A percentile compares a stretch with the other conserved stretches of the same genome.
Conservation (phyloP, 164 flowering plant genomes). For the Dillenia suffruticosa region DNA sequence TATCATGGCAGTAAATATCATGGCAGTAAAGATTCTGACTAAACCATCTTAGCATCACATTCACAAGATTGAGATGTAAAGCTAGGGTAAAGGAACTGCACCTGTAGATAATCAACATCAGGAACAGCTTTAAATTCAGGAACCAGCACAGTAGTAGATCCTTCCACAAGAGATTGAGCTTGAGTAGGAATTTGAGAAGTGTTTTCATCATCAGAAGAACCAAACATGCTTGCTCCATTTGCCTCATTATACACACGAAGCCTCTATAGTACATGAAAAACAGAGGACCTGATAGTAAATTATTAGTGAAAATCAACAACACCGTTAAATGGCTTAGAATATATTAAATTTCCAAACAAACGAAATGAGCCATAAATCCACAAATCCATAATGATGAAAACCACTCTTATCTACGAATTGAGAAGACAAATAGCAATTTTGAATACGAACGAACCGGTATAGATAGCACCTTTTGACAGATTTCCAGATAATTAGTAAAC, state of each 20-base stretch:
- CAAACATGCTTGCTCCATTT: slow-evolving; percentile 34
- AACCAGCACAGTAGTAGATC: slow-evolving; percentile 53
- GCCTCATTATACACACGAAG: slow-evolving; percentile 42
- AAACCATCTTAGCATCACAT: no score
- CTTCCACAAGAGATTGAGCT: slow-evolving; percentile 69
- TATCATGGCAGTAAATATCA: no score
- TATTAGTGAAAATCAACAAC: slow-evolving; percentile 63
- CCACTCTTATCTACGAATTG: no score
- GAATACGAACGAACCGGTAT: no score
- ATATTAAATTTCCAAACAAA: neutral
- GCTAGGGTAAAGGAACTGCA: slow-evolving; percentile 4
- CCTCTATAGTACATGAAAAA: slow-evolving; percentile 71
- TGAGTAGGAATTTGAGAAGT: slow-evolving; percentile 71
- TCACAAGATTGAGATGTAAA: no score
- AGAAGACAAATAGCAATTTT: no score
- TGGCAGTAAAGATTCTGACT: no score
- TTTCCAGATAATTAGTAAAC: no score
- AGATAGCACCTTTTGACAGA: no score
- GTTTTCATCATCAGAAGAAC: slow-evolving; percentile 61
- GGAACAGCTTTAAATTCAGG: slow-evolving; percentile 65
- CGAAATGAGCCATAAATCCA: neutral
- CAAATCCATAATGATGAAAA: neutral
- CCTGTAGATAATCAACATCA: slow-evolving; percentile 96
- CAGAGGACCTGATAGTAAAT: slow-evolving; percentile 63
- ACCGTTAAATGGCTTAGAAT: slow-evolving; percentile 6